These are phyloP conservation scores for Penicillium digitatum DNA, from an alignment of 2,329 filamentous ascomycete genomes.

Conservation along the genomic window DNA sequence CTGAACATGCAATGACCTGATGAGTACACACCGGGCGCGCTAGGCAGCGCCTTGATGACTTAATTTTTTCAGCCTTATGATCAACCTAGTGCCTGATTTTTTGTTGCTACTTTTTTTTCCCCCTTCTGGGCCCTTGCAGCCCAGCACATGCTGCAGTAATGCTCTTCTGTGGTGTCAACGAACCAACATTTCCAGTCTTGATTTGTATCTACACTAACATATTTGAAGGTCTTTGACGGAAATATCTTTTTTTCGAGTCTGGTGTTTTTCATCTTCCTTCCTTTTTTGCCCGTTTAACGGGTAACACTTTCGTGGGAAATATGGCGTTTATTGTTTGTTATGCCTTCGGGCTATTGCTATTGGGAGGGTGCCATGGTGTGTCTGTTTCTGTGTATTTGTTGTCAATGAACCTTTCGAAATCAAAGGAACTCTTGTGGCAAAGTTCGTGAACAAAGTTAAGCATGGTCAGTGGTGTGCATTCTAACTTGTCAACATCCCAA, in stretches of 20 bases:
- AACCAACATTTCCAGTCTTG: slow-evolving; percentile 8
- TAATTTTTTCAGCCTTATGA: slow-evolving; percentile 2
- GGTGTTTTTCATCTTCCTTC: slow-evolving; percentile 2
- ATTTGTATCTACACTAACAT: slow-evolving; percentile 16
- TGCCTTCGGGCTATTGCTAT: not conserved
- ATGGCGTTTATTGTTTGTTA: not conserved
- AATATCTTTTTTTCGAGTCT: slow-evolving; percentile 3
- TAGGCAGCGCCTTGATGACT: slow-evolving; percentile 1
- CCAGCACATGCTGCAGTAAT: not conserved
- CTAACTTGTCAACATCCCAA: not conserved
- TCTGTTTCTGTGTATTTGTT: slow-evolving; percentile 3
- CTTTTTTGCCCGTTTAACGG: not conserved
- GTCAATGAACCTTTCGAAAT: not conserved
- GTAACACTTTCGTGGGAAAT: not conserved
- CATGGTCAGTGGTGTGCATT: not conserved
- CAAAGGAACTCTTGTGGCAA: not conserved
- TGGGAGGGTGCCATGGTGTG: not conserved
- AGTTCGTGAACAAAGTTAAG: not conserved
- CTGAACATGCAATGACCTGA: slow-evolving; percentile 14
- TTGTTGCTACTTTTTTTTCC: slow-evolving; percentile 1
- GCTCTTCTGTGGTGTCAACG: slow-evolving; percentile 6
- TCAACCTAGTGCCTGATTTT: not conserved
- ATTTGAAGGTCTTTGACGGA: not conserved
- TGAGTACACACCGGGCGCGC: slow-evolving; percentile 12
- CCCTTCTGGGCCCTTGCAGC: not conserved